A percentile compares a stretch with the other conserved stretches of the same genome.
These are phyloP conservation scores for Penicillium occitanis DNA, from an alignment of 2,329 filamentous ascomycete genomes.

Conservation along the genomic window DNA sequence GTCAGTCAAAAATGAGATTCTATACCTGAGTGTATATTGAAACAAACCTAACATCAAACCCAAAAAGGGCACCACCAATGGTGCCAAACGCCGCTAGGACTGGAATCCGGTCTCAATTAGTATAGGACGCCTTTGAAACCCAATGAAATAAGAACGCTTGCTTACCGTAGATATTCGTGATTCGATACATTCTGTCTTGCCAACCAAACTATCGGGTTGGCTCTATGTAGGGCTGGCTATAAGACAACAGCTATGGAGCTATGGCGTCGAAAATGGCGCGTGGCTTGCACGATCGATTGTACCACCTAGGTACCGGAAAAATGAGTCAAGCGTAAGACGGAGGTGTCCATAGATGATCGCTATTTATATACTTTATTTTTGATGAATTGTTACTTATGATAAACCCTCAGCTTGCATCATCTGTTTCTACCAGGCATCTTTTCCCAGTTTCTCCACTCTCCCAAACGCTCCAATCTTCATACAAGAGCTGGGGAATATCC, in stretches of 20 bases:
- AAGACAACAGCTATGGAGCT: background rate
- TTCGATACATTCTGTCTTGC: slow-evolving; percentile 31
- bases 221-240: background rate
- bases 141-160: background rate
- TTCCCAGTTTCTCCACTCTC: background rate
- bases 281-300: slow-evolving; percentile 1
- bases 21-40: background rate
- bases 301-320: background rate
- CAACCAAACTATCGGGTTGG: background rate
- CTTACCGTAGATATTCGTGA: slow-evolving; percentile 51
- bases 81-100: slow-evolving; percentile 58
- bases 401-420: background rate
- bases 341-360: background rate
- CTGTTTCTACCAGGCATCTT: background rate
- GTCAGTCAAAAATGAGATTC: slow-evolving; percentile 4
- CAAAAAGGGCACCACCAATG: slow-evolving; percentile 58
- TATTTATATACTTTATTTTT: background rate
- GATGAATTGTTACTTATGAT: background rate
- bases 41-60: slow-evolving; percentile 58
- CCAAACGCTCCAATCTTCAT: background rate
- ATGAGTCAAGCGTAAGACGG: background rate
- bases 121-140: background rate
- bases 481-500: background rate
- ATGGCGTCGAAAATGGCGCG: background rate
- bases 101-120: background rate